phyloP scores from a whole-genome alignment of 2,329 filamentous ascomycete genomes.

The Sphaerulina populicola region DNA sequence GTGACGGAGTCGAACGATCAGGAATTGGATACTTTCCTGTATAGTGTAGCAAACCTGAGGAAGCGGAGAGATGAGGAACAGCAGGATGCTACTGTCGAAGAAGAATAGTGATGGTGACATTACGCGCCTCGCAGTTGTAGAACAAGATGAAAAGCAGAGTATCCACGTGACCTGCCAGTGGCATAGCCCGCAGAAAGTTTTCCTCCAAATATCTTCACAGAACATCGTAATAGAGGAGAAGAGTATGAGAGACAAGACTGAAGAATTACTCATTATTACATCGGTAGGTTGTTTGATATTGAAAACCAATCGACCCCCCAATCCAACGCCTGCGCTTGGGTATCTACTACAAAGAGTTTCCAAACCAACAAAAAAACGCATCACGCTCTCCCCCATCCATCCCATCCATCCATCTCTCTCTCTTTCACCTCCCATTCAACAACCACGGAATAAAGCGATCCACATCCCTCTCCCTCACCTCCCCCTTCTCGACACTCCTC shows the following conservation, averaged over 20 bases:
- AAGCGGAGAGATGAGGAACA: constrained; percentile 35
- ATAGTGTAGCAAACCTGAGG: constrained; percentile 43
- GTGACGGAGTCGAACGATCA: constrained; percentile 30
- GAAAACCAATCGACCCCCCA: no score
- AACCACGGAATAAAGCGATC: constrained; percentile 20
- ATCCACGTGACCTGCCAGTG: no score
- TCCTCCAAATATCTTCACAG: no score
- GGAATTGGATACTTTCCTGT: constrained; percentile 39
- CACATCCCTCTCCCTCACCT: constrained; percentile 15
- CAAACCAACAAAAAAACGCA: neutral
- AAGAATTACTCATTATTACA: no score
- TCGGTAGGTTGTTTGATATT: no score
- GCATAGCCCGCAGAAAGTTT: no score
- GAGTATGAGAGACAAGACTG: no score
- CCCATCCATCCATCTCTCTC: no score
- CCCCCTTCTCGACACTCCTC: constrained; percentile 15
- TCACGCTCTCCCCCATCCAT: neutral
- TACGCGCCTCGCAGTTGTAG: neutral
- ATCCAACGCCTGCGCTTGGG: no score
- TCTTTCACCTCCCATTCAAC: constrained; percentile 13
- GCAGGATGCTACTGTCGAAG: constrained; percentile 2
- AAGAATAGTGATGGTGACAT: neutral
- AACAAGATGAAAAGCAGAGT: no score
- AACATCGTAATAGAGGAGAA: no score
- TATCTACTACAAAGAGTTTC: no score